Evolutionary conservation across 306 rosid species (phyloP), one percentile per base, ranked within the genome.

Genomic region (Fragaria ananassa): DNA sequence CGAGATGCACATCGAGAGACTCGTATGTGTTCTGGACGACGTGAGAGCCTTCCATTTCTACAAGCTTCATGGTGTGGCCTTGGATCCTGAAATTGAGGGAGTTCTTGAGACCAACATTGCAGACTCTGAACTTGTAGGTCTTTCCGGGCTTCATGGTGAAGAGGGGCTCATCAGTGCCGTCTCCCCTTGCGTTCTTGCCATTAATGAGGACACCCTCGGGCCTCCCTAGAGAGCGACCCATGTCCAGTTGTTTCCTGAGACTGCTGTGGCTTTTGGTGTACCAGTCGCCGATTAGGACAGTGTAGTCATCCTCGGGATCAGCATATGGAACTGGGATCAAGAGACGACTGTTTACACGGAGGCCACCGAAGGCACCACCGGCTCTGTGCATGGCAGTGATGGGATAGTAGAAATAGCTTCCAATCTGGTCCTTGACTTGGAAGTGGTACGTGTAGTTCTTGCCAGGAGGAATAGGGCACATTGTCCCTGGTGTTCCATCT

Each of bases 401-500:
- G 0, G 96, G 90, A 70, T 75, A 91, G 81, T 91, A 91, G 68
- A 88, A 75, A 70, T 54, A 91, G 75, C 88, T 87, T 4, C 96
- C 96, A 0, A 91, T 91, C 46, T 91, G 96, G 37, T 91, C 96
- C 88, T 91, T 91, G 10, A 87, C 87, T 66, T 91, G 96, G 80
- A 81, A 85, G 0, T 64, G 57, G 54, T 87, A 89, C 1, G 93
- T 91, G 85, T 1, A 86, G 86, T 91, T 91, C 39, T 83, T 56
- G 7, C 89, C 90, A 0, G 91, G 86, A 0, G 0, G 71, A 10
- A 91, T 89, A 0, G 96, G 96, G 50, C 96, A 91, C 39, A 82
- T 87, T 1, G 90, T 83, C 61, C 93, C 96, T 0, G 25, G 27
- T 0, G 64, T 27, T 15, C 96, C 96, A 57, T 91, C 91, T 71